phyloP scores from a whole-genome alignment of 2,329 filamentous ascomycete genomes.

The Rutstroemia sp. region DNA sequence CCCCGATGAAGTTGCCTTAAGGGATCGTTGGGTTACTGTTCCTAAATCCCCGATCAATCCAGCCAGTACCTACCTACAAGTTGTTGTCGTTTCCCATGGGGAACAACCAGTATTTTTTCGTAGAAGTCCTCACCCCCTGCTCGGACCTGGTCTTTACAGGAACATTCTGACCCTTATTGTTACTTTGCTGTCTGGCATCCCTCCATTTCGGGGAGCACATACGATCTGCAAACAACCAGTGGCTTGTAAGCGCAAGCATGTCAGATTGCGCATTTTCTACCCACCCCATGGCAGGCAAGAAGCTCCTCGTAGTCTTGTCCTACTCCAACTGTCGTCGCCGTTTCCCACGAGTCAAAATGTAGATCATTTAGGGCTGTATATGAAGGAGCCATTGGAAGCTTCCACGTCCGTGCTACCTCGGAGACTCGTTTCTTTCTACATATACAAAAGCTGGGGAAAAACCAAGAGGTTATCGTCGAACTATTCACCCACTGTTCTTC shows the following conservation, averaged over 20 bases:
- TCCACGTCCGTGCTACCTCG: no score
- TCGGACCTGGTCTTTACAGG: background rate
- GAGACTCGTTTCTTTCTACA: no score
- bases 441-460: no score
- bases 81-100: no score
- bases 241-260: slow-evolving; percentile 1
- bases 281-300: background rate
- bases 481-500: no score
- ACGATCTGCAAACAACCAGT: background rate
- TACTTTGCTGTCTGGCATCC: background rate
- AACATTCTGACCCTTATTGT: background rate
- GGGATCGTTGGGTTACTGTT: no score
- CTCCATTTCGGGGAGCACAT: background rate
- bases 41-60: no score
- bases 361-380: background rate
- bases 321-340: background rate
- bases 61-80: no score
- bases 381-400: background rate
- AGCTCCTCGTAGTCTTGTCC: background rate
- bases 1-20: no score
- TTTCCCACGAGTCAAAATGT: no score
- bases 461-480: no score
- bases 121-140: background rate
- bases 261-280: background rate
- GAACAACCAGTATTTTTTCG: no score